These are phyloP conservation scores for Metarhizium humberi DNA, from an alignment of 2,329 filamentous ascomycete genomes.

Conservation along the genomic window DNA sequence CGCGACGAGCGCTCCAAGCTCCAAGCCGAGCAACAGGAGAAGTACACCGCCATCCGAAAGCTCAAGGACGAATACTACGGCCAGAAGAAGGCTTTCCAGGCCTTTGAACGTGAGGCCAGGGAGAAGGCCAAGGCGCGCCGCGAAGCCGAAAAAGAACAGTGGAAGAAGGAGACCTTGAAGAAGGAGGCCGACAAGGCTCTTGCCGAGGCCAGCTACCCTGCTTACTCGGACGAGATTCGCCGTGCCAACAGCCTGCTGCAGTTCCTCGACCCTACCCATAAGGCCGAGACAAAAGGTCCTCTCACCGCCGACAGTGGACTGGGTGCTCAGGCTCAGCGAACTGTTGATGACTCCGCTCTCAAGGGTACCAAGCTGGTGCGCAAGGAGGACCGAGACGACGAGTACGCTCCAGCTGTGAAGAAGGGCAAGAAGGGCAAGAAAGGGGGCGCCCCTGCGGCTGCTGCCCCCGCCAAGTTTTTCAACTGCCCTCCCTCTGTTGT, in stretches of 20 bases:
- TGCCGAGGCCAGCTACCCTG: conserved; percentile 73
- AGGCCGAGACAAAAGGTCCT: conserved; percentile 54
- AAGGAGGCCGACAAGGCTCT: conserved; percentile 68
- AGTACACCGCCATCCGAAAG: conserved; percentile 71
- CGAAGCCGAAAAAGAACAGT: conserved; percentile 69
- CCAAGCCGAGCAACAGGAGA: conserved; percentile 77
- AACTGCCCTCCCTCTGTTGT: conserved; percentile 86
- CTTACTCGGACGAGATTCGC: conserved; percentile 88
- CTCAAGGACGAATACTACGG: conserved; percentile 85
- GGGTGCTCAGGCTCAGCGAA: conserved; percentile 69
- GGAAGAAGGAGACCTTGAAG: conserved; percentile 63
- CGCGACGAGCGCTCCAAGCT: conserved; percentile 80
- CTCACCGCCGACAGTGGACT: conserved; percentile 62
- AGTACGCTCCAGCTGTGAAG: conserved; percentile 74
- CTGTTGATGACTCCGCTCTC: conserved; percentile 71
- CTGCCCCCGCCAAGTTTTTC: conserved; percentile 50
- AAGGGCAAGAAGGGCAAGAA: conserved; percentile 82
- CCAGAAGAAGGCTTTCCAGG: conserved; percentile 70
- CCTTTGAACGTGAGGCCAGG: conserved; percentile 76
- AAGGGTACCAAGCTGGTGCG: conserved; percentile 77
- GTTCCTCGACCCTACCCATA: conserved; percentile 74
- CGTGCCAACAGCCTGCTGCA: conserved; percentile 79
- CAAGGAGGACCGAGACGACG: conserved; percentile 83
- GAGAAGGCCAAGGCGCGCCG: conserved; percentile 68
- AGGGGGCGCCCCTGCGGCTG: conserved; percentile 36